These are phyloP conservation scores for Fraxinus angustifolia DNA, from an alignment of 305 asterid species.

Conservation along the genomic window DNA sequence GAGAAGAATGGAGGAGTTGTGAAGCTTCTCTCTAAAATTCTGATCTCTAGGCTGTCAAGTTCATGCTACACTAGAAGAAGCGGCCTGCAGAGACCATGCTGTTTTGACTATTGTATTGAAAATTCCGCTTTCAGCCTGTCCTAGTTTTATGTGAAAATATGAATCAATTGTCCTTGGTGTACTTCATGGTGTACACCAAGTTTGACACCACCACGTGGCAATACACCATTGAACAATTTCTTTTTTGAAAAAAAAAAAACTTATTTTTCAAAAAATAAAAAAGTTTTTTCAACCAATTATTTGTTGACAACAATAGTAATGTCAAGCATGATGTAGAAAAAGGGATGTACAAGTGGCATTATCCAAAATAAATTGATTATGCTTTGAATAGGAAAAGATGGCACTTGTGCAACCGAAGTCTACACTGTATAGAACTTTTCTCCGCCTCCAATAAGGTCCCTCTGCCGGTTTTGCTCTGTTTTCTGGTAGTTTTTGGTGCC, in stretches of 20 bases:
- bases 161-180: too few species aligned
- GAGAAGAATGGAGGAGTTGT: neutral
- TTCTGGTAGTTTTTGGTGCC: neutral
- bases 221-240: too few species aligned
- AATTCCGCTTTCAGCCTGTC: neutral
- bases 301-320: too few species aligned
- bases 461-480: neutral
- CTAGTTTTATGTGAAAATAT: neutral
- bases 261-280: too few species aligned
- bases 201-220: too few species aligned
- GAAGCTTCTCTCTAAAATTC: neutral
- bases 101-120: neutral
- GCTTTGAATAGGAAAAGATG: neutral
- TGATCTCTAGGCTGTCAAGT: neutral
- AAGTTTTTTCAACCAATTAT: too few species aligned
- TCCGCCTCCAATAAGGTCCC: neutral
- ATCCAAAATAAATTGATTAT: neutral
- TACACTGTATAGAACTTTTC: neutral
- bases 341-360: too few species aligned
- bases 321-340: too few species aligned
- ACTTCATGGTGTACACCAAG: too few species aligned
- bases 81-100: neutral
- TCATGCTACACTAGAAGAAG: neutral
- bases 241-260: too few species aligned
- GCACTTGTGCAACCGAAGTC: neutral